These are phyloP conservation scores for Ogataea nitratoaversa DNA, from an alignment of 805 yeast genomes.

Conservation along the genomic window DNA sequence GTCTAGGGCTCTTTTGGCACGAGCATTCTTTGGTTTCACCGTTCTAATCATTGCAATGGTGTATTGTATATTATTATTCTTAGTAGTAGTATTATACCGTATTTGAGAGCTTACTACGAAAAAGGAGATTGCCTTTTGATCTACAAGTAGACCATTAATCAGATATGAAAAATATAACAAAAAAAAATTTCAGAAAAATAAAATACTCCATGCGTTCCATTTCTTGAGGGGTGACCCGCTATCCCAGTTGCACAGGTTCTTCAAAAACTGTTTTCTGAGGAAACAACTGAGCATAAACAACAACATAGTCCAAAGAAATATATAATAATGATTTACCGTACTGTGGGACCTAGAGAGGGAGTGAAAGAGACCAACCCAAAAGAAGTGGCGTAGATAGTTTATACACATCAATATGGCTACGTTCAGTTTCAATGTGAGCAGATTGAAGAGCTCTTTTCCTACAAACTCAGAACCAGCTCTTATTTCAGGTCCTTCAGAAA, in stretches of 20 bases:
- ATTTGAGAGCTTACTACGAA: too few relatives aligned
- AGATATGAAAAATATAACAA: background rate
- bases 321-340: too few relatives aligned
- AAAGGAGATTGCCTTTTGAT: too few relatives aligned
- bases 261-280: too few relatives aligned
- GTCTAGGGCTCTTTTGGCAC: conserved; percentile 91
- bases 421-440: conserved; percentile 20
- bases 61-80: too few relatives aligned
- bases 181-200: conserved; percentile 9
- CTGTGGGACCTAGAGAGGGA: too few relatives aligned
- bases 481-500: background rate
- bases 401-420: conserved; percentile 4
- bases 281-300: too few relatives aligned
- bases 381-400: background rate
- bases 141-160: too few relatives aligned
- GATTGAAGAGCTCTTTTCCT: conserved; percentile 8
- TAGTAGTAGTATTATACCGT: too few relatives aligned
- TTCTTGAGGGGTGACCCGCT: conserved; percentile 7
- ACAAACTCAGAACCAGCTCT: background rate
- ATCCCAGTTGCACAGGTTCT: conserved; percentile 3
- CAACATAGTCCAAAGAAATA: too few relatives aligned
- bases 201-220: conserved; percentile 2
- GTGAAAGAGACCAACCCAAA: too few relatives aligned
- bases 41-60: conserved; percentile 42
- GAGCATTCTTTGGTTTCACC: conserved; percentile 87